Evolutionary conservation across 768 basidiomycete genomes (phyloP), one percentile per base, ranked within the genome.

Genomic region (Suillus brevipes): DNA sequence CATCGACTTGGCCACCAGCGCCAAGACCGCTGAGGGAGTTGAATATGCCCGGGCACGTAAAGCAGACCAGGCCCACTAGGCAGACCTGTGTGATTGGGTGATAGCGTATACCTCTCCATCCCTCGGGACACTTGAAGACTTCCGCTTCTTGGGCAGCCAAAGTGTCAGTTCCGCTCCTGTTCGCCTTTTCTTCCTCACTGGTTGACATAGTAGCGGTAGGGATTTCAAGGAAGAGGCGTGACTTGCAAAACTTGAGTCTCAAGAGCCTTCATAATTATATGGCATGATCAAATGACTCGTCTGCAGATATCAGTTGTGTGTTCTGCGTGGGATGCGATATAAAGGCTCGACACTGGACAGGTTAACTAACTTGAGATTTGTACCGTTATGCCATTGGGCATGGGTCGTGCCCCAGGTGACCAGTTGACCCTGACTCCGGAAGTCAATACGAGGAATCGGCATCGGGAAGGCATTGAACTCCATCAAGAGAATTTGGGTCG

Each of bases 1-100:
- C 71, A 70, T 90, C 87, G 52, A 89, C 69, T 74, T 88, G 88
- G 1, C 91, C 91, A 55, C 89, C 90, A 52, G 82, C 89, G 4
- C 91, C 91, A 58, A 94, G 80, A 42, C 90, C 89, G 65, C 85
- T 88, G 67, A 91, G 78, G 6, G 89, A 85, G 71, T 91, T 92
- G 79, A 90, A 91, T 40, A 90, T 80, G 60, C 90, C 89, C 75
- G 73, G 73, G 50, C 20, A n/a, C 38, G 52, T 59, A 10, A 56
- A 45, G 36, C 88, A 89, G 42, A 89, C 85, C 56, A 90, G 80
- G 52, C 87, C 89, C 56, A 90, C 80, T 79, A 91, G 79, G 59
- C 34, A 56, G 16, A 79, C 83, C 74, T 87, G 86, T 1, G 83
- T 84, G 64, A 79, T 69, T 25, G 85, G 82, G 68, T 87, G 79